Evolutionary conservation across 192 early-diverging fungal genomes (phyloP), one percentile per base, ranked within the genome.

Genomic region (Coemansia biformis): DNA sequence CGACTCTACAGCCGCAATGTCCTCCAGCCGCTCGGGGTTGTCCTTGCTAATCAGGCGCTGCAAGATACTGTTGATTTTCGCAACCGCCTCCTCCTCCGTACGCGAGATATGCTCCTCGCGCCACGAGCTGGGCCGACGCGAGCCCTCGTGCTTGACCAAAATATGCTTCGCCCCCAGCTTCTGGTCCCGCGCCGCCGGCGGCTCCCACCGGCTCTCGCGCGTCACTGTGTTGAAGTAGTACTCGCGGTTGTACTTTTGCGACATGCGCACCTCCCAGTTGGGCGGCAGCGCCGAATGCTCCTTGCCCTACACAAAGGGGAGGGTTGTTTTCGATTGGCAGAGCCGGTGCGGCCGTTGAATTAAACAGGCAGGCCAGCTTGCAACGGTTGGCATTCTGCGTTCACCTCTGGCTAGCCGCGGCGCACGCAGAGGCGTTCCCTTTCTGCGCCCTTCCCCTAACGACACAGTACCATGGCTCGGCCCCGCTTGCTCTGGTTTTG

Each of bases 41-140:
- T 65, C 43, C 28, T 57, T 51, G 13, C 37, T 47, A 3, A 48
- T 38, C 14, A 36, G 38, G 14, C 58, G 52, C 38, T 71, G 48
- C 28, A 85, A 77, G 45, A 87, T 87, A 8, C 53, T 81, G 6
- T 67, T 48, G 18, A 98, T 69, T 24, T 81, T 84, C 29, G 80
- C 70, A 1, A 81, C 42, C 0, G 96, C 96, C 46, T 98, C 92
- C 47, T 93, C 86, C 53, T 88, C 90, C n/a, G 90, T 81, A 10
- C 90, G 80, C 0, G 90, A 92, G 38, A 99, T 94, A n/a, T 77
- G 79, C 31, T 78, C 78, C 83, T 93, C 80, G 63, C 78, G 85
- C 92, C 93, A 96, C 11, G 91, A 92, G 48, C 81, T 85, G 10
- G 96, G 93, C 14, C 88, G 77, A 29, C 96, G 78, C 23, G 85